phyloP scores from a whole-genome alignment of 2,329 filamentous ascomycete species.

The Botrytis elliptica region DNA sequence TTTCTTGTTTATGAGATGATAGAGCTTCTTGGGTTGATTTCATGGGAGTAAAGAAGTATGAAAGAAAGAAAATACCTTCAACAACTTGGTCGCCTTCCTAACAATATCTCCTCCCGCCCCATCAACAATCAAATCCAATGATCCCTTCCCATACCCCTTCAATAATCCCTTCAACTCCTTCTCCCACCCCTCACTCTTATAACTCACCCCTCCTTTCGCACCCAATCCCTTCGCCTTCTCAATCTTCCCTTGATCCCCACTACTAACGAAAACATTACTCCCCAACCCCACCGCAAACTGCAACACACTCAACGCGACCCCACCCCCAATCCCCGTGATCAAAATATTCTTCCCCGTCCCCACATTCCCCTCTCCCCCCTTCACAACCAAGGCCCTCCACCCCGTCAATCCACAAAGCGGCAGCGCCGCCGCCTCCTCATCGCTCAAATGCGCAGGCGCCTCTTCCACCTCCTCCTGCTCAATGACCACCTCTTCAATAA shows the following conservation, averaged over 20 bases:
- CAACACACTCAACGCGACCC: constrained; percentile 79
- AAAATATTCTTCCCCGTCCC: constrained; percentile 70
- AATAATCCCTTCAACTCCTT: constrained; percentile 66
- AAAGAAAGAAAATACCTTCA: constrained; percentile 54
- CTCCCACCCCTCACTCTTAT: constrained; percentile 79
- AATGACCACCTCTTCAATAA: constrained; percentile 71
- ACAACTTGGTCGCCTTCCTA: constrained; percentile 61
- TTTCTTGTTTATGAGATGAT: not conserved
- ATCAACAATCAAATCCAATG: constrained; percentile 81
- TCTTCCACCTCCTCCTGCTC: constrained; percentile 71
- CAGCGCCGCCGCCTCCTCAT: constrained; percentile 77
- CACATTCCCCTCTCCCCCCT: constrained; percentile 61
- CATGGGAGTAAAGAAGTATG: not conserved
- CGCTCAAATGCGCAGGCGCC: constrained; percentile 68
- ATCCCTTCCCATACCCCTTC: constrained; percentile 59
- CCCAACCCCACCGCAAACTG: constrained; percentile 76
- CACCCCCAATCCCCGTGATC: constrained; percentile 88
- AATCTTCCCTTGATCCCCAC: constrained; percentile 66
- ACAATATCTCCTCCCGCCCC: constrained; percentile 86
- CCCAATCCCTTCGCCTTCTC: constrained; percentile 68
- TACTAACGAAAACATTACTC: constrained; percentile 41
- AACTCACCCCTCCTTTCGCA: constrained; percentile 77
- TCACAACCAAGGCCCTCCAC: constrained; percentile 82
- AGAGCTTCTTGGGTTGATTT: not conserved
- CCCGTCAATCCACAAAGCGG: constrained; percentile 73